Percentiles rank a stretch among this genome's conserved stretches.
Evolutionary conservation across 176 grass and related monocot species (phyloP).

Genomic region (Paspalum vaginatum): DNA sequence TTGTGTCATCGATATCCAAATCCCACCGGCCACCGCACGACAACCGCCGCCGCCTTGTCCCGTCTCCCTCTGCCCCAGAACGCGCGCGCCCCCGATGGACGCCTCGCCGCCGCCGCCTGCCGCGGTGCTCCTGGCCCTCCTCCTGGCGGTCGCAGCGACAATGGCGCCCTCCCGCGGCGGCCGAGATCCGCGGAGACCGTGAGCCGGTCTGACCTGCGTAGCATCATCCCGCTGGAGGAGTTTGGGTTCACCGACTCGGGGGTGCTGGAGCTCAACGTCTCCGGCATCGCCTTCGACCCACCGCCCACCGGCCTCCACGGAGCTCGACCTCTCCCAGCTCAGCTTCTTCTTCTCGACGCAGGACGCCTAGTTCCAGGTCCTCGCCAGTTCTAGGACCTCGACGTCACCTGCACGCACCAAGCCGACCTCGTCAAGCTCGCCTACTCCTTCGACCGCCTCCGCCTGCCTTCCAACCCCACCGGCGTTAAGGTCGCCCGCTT

Average conservation of each 20-base stretch:
- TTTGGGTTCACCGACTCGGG: conserved; percentile 86
- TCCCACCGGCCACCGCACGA: neutral
- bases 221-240: conserved; percentile 94
- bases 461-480: conserved; percentile 66
- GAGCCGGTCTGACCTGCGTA: conserved; percentile 62
- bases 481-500: conserved; percentile 70
- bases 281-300: conserved; percentile 67
- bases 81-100: conserved; percentile 36
- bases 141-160: conserved; percentile 18
- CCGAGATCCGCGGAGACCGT: conserved; percentile 79
- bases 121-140: conserved; percentile 20
- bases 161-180: conserved; percentile 30
- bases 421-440: conserved; percentile 78
- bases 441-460: conserved; percentile 77
- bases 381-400: conserved; percentile 76
- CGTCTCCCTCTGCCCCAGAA: conserved; percentile 29
- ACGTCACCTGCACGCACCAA: conserved; percentile 92
- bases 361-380: conserved; percentile 90
- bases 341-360: conserved; percentile 97
- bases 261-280: conserved; percentile 86
- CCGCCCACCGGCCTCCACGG: conserved; percentile 41
- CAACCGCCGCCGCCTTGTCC: neutral
- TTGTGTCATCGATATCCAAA: neutral
- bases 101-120: conserved; percentile 12
- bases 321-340: conserved; percentile 78